Evolutionary conservation across 192 early-diverging fungal species (phyloP), one percentile per base, ranked within the genome.

Genomic region (Hyaloraphidium curvatum): DNA sequence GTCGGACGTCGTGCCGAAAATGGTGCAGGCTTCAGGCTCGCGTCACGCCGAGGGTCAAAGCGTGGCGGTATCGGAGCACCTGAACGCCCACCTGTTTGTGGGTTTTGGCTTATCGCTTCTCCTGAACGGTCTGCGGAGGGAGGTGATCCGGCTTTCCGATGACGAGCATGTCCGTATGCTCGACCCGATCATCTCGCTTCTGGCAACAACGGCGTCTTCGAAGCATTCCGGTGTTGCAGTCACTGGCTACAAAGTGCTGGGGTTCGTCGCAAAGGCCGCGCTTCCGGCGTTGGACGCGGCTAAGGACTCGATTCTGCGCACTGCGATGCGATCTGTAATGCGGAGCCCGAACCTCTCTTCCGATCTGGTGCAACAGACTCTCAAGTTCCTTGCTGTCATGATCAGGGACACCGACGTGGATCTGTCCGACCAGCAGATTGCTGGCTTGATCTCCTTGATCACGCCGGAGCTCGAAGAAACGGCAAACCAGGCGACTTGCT

Each of bases 21-120:
- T n/a, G n/a, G n/a, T n/a, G n/a, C n/a, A n/a, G n/a, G n/a, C n/a
- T n/a, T n/a, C n/a, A n/a, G n/a, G n/a, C n/a, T n/a, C n/a, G n/a
- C n/a, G n/a, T n/a, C n/a, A n/a, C n/a, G n/a, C n/a, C n/a, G n/a
- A n/a, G n/a, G n/a, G n/a, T n/a, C 81, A 16, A 78, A 77, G 53
- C 72, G 84, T 17, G 66, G 43, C 22, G 73, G 79, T 27, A 63
- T 70, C 2, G 30, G 59, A 3, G 72, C 72, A 31, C 57, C 64
- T 76, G 2, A 96, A 99, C 52, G 84, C 84, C 3, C 80, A 92
- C 55, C 67, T 83, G 4, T 96, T 99, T 67, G 82, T 94, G 39
- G 75, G 84, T 50, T 97, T 99, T 75, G 93, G 93, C 0, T 61
- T 99, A 19, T 72, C 73, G n/a, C 67, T 97, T 9, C 70, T 99